phyloP scores from a whole-genome alignment of 345 rosid species.

The Syzygium aqueum region DNA sequence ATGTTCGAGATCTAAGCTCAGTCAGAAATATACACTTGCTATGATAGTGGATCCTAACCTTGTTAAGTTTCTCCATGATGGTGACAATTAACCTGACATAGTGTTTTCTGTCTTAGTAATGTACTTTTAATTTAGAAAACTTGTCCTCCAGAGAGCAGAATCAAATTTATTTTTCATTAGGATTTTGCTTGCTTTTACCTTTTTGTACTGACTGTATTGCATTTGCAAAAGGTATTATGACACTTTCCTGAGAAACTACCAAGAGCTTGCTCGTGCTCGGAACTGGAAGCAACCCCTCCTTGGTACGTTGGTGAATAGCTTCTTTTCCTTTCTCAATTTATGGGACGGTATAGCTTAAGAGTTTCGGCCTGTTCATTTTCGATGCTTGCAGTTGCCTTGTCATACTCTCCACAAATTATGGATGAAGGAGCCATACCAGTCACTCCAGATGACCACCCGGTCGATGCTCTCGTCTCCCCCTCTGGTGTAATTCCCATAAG shows the following conservation, averaged over 20 bases:
- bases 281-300: constrained; percentile 71
- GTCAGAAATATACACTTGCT: neutral
- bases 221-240: constrained; percentile 59
- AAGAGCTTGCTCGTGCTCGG: constrained; percentile 58
- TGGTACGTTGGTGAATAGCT: constrained; percentile 25
- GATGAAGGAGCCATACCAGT: constrained; percentile 62
- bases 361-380: neutral
- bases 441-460: constrained; percentile 47
- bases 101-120: neutral
- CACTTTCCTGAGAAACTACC: constrained; percentile 63
- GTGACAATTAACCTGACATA: neutral
- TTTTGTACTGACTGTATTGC: constrained; percentile 8
- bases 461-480: constrained; percentile 77
- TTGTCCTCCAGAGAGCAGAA: neutral
- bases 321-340: neutral
- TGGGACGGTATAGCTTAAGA: neutral
- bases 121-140: neutral
- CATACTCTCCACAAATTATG: constrained; percentile 76
- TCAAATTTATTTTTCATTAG: neutral
- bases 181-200: neutral
- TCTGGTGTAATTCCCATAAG: constrained; percentile 58
- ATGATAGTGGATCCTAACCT: neutral
- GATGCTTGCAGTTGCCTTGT: constrained; percentile 63
- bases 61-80: neutral
- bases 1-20: neutral